Evolutionary conservation across 2,329 filamentous ascomycete genomes (phyloP), one percentile per base, ranked within the genome.

Genomic region (Ploettnerulaceae sp.): DNA sequence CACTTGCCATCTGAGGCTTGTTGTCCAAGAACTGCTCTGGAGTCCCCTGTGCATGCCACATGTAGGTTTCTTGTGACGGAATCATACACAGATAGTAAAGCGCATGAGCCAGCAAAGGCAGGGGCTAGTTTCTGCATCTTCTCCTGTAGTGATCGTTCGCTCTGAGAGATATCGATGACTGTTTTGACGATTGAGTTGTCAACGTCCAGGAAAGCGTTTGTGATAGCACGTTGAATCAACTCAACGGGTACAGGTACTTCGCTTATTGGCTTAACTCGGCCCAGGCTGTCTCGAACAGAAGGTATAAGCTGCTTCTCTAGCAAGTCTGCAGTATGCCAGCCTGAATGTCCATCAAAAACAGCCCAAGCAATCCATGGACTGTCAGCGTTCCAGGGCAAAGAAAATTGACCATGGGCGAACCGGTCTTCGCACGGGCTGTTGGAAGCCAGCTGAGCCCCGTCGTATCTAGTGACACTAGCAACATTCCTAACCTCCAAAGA

Each of bases 31-130:
- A 53, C 50, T 17, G 42, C 39, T 44, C 54, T 69, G 50, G 69
- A 46, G 64, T 87, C 82, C 0, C 84, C 84, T 0, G 77, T 76
- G 51, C 79, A 81, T 0, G 83, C 83, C 2, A 84, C 79, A 18
- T 77, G 75, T 0, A 87, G 64, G 0, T 68, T 75, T 4, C 69
- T 68, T 1, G 68, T 67, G 0, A 56, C 48, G 0, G 78, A 71
- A 51, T 87, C 80, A 57, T 78, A 84, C 1, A 84, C 64, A 0
- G 80, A 71, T 1, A 86, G 67, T 1, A 85, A 66, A 8, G 82
- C 82, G 53, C 81, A 85, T 3, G 79, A 83, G 4, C 82, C 81
- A 1, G 72, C 36, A 21, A 39, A 39, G n/a, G 36, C 36, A 5
- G 36, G 36, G 18, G 36, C 36, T 17, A 39, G 8, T 11, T 29